Conservation (phyloP, 768 basidiomycete genomes). For the Clavulina sp. region DNA sequence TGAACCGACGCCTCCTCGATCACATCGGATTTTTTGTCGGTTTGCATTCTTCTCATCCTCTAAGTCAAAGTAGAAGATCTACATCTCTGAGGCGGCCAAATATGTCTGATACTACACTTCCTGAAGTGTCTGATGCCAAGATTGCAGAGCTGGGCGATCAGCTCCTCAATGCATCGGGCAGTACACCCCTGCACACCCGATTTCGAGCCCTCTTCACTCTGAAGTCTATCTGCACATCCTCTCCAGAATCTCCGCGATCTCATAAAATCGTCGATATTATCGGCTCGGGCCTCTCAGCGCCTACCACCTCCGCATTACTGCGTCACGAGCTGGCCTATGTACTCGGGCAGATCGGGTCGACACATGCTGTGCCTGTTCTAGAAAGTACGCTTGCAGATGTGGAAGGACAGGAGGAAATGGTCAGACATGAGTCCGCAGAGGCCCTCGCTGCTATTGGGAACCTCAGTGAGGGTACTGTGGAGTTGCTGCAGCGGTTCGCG, state of each 20-base stretch:
- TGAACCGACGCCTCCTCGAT: too few relatives aligned
- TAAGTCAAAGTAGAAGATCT: too few relatives aligned
- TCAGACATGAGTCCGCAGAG: conserved; percentile 98
- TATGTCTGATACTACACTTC: too few relatives aligned
- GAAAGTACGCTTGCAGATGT: conserved; percentile 52
- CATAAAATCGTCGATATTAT: conserved; percentile 65
- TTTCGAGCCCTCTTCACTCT: conserved; percentile 88
- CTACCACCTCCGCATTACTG: conserved; percentile 51
- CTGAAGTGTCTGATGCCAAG: too few relatives aligned
- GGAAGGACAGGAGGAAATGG: conserved; percentile 74
- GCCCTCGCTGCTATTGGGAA: conserved; percentile 90
- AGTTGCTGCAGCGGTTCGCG: conserved; percentile 53
- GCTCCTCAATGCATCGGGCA: conserved; percentile 60
- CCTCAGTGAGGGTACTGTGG: conserved; percentile 39
- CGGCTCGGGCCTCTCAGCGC: conserved; percentile 46
- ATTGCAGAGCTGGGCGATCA: too few relatives aligned
- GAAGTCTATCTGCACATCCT: conserved; percentile 47
- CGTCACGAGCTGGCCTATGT: conserved; percentile 98
- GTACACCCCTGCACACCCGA: conserved; percentile 63
- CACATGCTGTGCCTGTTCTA: conserved; percentile 58
- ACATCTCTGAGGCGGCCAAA: too few relatives aligned
- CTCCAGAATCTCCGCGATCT: background rate
- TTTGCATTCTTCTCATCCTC: too few relatives aligned
- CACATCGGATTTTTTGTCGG: too few relatives aligned
- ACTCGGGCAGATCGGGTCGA: conserved; percentile 73